Percentiles rank a stretch among this genome's conserved stretches.
Evolutionary conservation across 768 basidiomycete genomes (phyloP).

Genomic region (Steccherinum ochraceum): DNA sequence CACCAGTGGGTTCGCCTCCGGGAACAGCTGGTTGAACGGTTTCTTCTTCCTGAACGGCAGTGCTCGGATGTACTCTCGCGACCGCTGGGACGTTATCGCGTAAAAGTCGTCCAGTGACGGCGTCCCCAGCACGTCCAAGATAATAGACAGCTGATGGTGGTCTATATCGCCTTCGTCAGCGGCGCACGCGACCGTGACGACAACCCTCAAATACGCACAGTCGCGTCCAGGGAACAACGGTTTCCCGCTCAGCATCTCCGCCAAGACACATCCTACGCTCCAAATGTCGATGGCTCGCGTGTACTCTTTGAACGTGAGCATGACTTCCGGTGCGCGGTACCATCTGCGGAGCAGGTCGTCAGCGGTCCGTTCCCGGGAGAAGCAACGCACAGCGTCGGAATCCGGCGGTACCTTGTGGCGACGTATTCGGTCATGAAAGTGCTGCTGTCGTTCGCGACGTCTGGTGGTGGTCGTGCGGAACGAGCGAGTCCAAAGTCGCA

Average conservation of each 20-base stretch:
- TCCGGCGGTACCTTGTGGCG: constrained; percentile 68
- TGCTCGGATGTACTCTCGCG: constrained; percentile 84
- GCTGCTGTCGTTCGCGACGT: constrained; percentile 67
- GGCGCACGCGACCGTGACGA: not conserved
- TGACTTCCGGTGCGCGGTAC: constrained; percentile 97
- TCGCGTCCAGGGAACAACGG: constrained; percentile 94
- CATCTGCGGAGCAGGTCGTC: constrained; percentile 42
- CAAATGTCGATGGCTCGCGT: constrained; percentile 84
- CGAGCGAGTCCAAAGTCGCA: constrained; percentile 89
- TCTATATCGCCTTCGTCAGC: constrained; percentile 30
- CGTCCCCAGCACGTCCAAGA: constrained; percentile 91
- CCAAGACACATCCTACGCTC: constrained; percentile 82
- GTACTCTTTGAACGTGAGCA: constrained; percentile 97
- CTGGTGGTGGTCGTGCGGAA: constrained; percentile 67
- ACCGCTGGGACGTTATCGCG: constrained; percentile 74
- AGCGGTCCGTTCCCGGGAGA: not conserved
- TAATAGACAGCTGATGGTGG: constrained; percentile 89
- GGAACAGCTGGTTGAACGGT: constrained; percentile 64
- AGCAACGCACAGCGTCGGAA: constrained; percentile 2
- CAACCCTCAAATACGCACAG: constrained; percentile 43
- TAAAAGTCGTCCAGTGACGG: constrained; percentile 92
- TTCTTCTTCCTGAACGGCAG: constrained; percentile 82
- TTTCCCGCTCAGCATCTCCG: constrained; percentile 89
- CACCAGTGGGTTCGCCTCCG: constrained; percentile 65
- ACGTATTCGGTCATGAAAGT: constrained; percentile 94